Base-by-base conservation (phyloP, 176 grass and related monocot genomes). In the Aegilops bicornis region DNA sequence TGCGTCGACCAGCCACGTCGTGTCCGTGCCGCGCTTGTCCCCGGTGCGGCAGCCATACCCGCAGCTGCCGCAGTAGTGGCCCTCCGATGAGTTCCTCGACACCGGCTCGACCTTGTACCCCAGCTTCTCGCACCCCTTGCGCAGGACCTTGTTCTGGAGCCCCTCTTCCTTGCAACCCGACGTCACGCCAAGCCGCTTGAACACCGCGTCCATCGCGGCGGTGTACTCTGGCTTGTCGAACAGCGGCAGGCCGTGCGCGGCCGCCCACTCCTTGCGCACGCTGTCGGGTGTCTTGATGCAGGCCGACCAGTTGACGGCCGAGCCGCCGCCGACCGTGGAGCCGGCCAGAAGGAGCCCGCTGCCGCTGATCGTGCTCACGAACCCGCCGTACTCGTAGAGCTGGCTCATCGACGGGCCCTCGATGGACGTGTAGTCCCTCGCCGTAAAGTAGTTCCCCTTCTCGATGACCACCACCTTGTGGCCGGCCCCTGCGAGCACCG, bases 281-380 rank as follows among this genome's bases (percentile, higher is more conserved):
- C 14, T 16, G 17, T 88, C 83, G 24, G 96, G 96, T 5, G 96
- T 98, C 87, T 86, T 90, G 69, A 98, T 72, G 85, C 90, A 96
- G 8, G 91, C 96, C 4, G 96, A 94, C 93, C 96, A 96, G 87
- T 96, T 98, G 43, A 98, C 86, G 6, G 91, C 96, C 11, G 96
- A 79, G 61, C 96, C 93, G 24, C 96, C 96, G 50, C 96, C 96
- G 33, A 98, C 93, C 13, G 93, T 91, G 25, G 93, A 92, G 19
- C 92, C 93, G 1, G 96, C 93, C 20, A 98, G 20, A 50, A 98
- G 12, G 82, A 92, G 74, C 17, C 85, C 72, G 85, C 85, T 86
- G 47, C 56, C 93, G 63, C 66, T 84, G 11, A 90, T 16, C 33
- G 92, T 85, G 89, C 79, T 88, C 7, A 96, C 15, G 79, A 92